Percentiles rank a stretch among this genome's conserved stretches.
These are phyloP conservation scores for Trypanosoma melophagium DNA, from an alignment of 208 protist genomes.

Conservation along the genomic window DNA sequence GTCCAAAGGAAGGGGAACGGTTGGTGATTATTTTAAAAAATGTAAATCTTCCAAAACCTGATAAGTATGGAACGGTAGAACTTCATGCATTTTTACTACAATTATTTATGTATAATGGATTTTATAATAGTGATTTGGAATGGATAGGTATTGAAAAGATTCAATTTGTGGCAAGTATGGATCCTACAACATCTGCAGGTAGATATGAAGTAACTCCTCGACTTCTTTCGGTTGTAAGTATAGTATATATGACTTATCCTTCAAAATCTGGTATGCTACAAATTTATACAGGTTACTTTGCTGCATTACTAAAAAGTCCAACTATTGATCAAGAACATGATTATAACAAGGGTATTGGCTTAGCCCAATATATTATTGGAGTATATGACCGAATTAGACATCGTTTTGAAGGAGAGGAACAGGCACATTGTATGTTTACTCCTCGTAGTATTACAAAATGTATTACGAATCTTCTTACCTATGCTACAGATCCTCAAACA, in stretches of 20 bases:
- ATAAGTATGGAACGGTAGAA: conserved; percentile 97
- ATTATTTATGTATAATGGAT: conserved; percentile 95
- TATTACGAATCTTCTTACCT: conserved; percentile 90
- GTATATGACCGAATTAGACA: conserved; percentile 92
- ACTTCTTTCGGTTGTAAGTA: conserved; percentile 94
- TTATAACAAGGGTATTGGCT: conserved; percentile 67
- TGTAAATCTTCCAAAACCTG: conserved; percentile 96
- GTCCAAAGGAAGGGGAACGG: conserved; percentile 93
- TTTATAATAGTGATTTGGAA: conserved; percentile 96
- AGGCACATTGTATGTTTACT: conserved; percentile 96
- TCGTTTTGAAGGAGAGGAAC: conserved; percentile 92
- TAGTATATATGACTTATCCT: conserved; percentile 92
- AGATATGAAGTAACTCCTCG: conserved; percentile 91
- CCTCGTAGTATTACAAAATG: conserved; percentile 95
- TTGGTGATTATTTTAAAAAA: conserved; percentile 96
- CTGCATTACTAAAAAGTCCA: conserved; percentile 59
- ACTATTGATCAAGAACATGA: conserved; percentile 59
- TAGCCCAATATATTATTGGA: conserved; percentile 92
- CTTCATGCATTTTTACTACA: conserved; percentile 97
- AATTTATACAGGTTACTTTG: conserved; percentile 93
- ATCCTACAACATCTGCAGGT: conserved; percentile 85
- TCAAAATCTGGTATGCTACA: conserved; percentile 79
- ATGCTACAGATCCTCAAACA: conserved; percentile 84
- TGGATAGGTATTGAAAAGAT: conserved; percentile 94
- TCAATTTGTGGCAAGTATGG: conserved; percentile 96